Base-by-base conservation (phyloP, 352 stramenopile species). In the Pythium sp. region DNA sequence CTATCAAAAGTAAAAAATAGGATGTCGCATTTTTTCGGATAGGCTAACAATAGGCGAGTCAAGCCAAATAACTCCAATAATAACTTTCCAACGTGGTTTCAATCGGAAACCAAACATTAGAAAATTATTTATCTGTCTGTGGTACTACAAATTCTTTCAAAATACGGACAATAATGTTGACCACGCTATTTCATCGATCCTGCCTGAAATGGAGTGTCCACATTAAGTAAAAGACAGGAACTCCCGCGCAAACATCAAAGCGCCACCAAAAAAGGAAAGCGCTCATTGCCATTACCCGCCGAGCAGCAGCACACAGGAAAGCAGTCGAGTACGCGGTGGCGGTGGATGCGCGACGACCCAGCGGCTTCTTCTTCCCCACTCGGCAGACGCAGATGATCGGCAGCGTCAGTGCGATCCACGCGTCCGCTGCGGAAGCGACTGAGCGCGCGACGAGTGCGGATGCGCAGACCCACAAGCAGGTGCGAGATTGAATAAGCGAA, bases 161-260 rank as follows among this genome's bases (percentile, higher is more conserved):
- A 32, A 32, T 32, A 32, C 24, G 30, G 30, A 32, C 30, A 32
- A 32, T 32, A 32, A 32, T 32, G 30, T 5, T 32, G 30, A 32
- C 30, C 30, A 32, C 30, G 30, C 30, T 32, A 32, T 32, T 32
- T 32, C 30, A 5, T 32, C 30, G 30, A 0, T 32, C 30, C 30
- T 32, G 6, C 30, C 30, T 32, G 30, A 32, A 32, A 41, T 59
- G 6, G 26, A n/a, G 53, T 38, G 53, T 6, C 53, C 46, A 20
- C 53, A 24, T n/a, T 26, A 41, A 32, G 12, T 8, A 5, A 3
- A 32, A 32, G 5, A 32, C 30, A 32, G 30, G 54, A 41, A 59
- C 54, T 59, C 54, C 28, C 54, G 54, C 54, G 28, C 54, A 59
- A 61, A 61, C 30, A 32, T 32, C 30, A 32, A 34, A 61, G 34